Percentiles rank a stretch among this genome's conserved stretches.
Evolutionary conservation across 1,139 yeast species (phyloP).

Genomic region (Geotrichum restrictum): DNA sequence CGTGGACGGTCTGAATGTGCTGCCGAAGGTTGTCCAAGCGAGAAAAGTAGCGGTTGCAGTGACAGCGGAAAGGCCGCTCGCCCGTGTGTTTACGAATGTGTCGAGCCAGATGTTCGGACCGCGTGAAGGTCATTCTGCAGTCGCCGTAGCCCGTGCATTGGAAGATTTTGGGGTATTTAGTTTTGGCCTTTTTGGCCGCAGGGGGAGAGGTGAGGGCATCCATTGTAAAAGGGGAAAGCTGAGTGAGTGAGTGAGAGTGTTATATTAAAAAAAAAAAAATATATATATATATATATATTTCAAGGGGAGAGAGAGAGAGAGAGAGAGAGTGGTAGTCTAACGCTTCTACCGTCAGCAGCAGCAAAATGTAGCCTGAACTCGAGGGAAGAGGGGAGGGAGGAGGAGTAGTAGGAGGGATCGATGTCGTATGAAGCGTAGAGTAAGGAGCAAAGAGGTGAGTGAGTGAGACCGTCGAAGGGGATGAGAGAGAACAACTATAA

Average conservation of each 20-base stretch:
- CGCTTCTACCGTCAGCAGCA: too few species aligned
- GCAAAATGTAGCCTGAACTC: too few species aligned
- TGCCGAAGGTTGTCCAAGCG: slow-evolving; percentile 85
- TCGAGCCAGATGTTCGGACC: slow-evolving; percentile 87
- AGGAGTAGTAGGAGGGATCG: neutral
- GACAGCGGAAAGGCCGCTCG: slow-evolving; percentile 88
- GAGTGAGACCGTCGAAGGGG: too few species aligned
- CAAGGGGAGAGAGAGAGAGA: too few species aligned
- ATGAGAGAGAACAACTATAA: too few species aligned
- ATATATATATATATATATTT: too few species aligned
- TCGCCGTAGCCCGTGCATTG: slow-evolving; percentile 86
- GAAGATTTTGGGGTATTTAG: slow-evolving; percentile 51
- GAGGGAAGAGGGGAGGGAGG: neutral
- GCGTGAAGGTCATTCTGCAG: slow-evolving; percentile 81
- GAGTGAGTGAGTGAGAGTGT: neutral
- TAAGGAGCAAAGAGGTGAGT: too few species aligned
- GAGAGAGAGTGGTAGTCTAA: too few species aligned
- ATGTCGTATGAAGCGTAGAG: too few species aligned
- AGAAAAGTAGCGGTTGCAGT: slow-evolving; percentile 76
- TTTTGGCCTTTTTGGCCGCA: slow-evolving; percentile 27
- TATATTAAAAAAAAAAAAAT: too few species aligned
- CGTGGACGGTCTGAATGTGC: slow-evolving; percentile 90
- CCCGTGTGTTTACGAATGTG: slow-evolving; percentile 94
- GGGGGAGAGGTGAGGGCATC: neutral
- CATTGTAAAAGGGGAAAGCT: neutral